phyloP scores from a whole-genome alignment of 2,329 filamentous ascomycete genomes.

The Fusarium transvaalense region DNA sequence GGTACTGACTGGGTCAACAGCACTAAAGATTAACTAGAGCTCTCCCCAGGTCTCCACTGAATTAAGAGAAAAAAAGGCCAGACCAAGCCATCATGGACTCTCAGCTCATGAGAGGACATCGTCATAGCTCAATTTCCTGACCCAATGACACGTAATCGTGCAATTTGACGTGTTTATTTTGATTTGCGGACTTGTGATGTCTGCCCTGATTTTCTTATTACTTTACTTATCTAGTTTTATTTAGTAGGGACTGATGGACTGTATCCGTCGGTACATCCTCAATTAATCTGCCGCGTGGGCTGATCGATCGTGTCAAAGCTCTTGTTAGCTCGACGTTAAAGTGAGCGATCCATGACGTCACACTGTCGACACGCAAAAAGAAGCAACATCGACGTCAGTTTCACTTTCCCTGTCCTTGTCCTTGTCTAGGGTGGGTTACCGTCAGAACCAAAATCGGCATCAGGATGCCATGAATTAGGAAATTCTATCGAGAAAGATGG shows the following conservation, averaged over 20 bases:
- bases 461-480: slow-evolving; percentile 32
- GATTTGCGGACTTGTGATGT: slow-evolving; percentile 6
- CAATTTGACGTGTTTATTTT: slow-evolving; percentile 20
- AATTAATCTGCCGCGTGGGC: slow-evolving; percentile 19
- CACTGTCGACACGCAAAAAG: slow-evolving; percentile 6
- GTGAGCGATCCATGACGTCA: slow-evolving; percentile 49
- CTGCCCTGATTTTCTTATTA: slow-evolving; percentile 32
- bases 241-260: no score
- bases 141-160: slow-evolving; percentile 39
- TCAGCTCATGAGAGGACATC: slow-evolving; percentile 22
- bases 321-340: slow-evolving; percentile 29
- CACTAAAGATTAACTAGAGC: slow-evolving; percentile 7
- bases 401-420: not conserved
- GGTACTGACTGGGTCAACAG: slow-evolving; percentile 9
- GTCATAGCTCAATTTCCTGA: slow-evolving; percentile 26
- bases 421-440: slow-evolving; percentile 3
- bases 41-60: slow-evolving; percentile 37
- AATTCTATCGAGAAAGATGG: slow-evolving; percentile 25
- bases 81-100: slow-evolving; percentile 33
- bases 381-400: slow-evolving; percentile 34
- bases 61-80: slow-evolving; percentile 13
- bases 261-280: no score
- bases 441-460: slow-evolving; percentile 27
- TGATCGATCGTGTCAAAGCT: slow-evolving; percentile 40
- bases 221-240: no score